phyloP scores from a whole-genome alignment of 202 grass and related monocot genomes.

The Schoenoplectus tabernaemontani region DNA sequence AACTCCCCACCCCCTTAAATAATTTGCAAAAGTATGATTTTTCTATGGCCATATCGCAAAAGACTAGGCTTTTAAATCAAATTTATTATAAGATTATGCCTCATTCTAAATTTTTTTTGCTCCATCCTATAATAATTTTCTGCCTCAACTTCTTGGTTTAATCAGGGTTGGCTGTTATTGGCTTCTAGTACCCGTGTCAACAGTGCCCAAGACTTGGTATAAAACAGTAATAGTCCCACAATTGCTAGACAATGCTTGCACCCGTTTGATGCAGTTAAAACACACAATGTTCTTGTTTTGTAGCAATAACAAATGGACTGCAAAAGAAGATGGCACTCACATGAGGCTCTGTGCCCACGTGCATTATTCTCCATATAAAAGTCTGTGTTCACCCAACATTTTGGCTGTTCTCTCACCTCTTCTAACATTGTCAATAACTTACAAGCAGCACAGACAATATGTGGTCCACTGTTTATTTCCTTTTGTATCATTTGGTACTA shows the following conservation, averaged over 20 bases:
- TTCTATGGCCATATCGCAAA: no score
- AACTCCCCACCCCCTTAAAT: not conserved
- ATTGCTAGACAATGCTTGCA: not conserved
- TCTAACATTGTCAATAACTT: not conserved
- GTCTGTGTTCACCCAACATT: slow-evolving; percentile 3
- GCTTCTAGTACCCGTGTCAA: not conserved
- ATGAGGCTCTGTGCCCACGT: slow-evolving; percentile 15
- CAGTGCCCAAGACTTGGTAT: not conserved
- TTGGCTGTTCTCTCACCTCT: not conserved
- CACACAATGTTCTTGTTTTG: not conserved
- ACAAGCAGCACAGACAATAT: slow-evolving; percentile 1
- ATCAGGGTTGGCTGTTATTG: no score
- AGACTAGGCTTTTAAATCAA: not conserved
- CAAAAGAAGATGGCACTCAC: slow-evolving; percentile 4
- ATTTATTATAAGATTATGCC: not conserved
- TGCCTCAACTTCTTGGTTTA: no score
- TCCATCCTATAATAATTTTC: not conserved
- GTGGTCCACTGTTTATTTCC: slow-evolving; percentile 8
- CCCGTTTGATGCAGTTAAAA: not conserved
- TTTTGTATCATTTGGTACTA: not conserved
- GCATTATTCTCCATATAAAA: slow-evolving; percentile 6
- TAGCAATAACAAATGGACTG: not conserved
- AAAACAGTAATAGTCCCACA: not conserved
- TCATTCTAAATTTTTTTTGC: not conserved
- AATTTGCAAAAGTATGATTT: not conserved